Evolutionary conservation across 148 eudicot genomes (phyloP), one percentile per base, ranked within the genome.

Genomic region (Mesembryanthemum crystallinum): DNA sequence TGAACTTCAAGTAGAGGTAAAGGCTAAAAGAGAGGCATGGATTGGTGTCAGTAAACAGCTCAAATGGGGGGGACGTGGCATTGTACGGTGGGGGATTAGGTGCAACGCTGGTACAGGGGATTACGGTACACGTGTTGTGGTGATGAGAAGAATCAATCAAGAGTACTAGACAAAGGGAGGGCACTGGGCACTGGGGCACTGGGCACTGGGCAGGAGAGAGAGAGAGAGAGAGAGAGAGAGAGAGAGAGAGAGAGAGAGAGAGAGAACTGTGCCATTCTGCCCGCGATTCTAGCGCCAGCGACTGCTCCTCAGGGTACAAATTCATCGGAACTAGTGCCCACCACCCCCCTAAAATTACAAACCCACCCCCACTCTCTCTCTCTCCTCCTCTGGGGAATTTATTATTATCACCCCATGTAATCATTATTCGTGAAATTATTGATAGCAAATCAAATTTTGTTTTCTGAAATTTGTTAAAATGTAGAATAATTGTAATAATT

Each of bases 121-220:
- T 51, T 39, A 79, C 45, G 35, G 72, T 52, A 64, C 82, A 80
- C 79, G 71, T 80, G 82, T 70, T 27, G 10, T 0, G 37, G 75
- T 27, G 55, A 71, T n/a, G n/a, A n/a, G n/a, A n/a, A 57, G 29
- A 64, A 47, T 47, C 49, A 45, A 45, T 45, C 49, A 13, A 9
- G 49, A 45, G 11, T 20, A 58, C 58, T 2, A 10, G 7, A 20
- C 25, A 5, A 20, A 39, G 7, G 24, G 32, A 10, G 72, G 77
- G 67, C 51, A 57, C 28, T n/a, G 59, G 52, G 57, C 76, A 65
- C n/a, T n/a, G 73, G 4, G 10, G 32, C 7, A 8, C n/a, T n/a
- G n/a, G n/a, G n/a, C n/a, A n/a, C n/a, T n/a, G 49, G 14, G 49
- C 11, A 13, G 14, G 49, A 39, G 43, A 39, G 43, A 39, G 43